Conservation (phyloP, 2,329 filamentous ascomycete genomes). For the Ceratocystis smalleyi region DNA sequence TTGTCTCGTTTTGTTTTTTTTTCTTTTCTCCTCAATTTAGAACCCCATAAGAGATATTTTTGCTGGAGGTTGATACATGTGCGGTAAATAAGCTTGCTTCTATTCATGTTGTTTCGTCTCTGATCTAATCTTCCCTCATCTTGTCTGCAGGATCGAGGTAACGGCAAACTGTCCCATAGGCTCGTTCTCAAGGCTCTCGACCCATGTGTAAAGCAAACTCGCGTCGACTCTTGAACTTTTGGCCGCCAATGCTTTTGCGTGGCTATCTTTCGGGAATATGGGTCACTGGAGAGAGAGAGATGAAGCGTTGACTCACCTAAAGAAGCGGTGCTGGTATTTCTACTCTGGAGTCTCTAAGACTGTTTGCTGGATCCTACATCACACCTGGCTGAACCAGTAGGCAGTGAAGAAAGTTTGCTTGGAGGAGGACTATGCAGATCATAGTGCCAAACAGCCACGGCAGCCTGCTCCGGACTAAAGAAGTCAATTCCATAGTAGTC, state of each 20-base stretch:
- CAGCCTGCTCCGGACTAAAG: slow-evolving; percentile 14
- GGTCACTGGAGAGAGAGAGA: background rate
- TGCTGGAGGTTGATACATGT: background rate
- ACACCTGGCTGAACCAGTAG: background rate
- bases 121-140: too few species aligned
- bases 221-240: background rate
- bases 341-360: background rate
- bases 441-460: slow-evolving; percentile 5
- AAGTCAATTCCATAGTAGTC: slow-evolving; percentile 9
- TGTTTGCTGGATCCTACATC: too few species aligned
- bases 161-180: background rate
- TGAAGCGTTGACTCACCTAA: background rate
- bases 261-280: background rate
- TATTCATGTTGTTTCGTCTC: background rate
- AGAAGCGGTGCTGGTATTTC: background rate
- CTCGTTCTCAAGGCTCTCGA: background rate
- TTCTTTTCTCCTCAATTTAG: slow-evolving; percentile 7
- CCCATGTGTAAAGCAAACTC: background rate
- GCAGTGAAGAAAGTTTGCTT: background rate
- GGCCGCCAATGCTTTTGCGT: background rate
- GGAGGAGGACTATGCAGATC: background rate
- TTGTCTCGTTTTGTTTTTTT: slow-evolving; percentile 49
- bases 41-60: background rate
- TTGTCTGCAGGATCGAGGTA: background rate
- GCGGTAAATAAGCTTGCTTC: background rate